Conservation (phyloP, 2,329 filamentous ascomycete genomes). For the Hymenoscyphus salicellus region DNA sequence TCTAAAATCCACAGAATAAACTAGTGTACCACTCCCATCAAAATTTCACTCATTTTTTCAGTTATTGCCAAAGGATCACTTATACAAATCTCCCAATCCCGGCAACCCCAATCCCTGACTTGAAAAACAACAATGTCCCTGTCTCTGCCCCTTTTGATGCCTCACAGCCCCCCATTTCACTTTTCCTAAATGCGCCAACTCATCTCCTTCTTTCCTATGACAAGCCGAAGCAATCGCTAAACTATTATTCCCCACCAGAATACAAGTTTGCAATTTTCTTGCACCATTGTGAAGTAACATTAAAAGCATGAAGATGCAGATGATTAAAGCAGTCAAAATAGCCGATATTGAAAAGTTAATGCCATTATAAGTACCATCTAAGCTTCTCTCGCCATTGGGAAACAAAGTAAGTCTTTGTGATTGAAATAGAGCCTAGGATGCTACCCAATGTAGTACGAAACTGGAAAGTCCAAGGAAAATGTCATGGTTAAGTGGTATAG, state of each 20-base stretch:
- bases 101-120: slow-evolving; percentile 18
- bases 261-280: slow-evolving; percentile 15
- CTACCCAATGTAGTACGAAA: background rate
- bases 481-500: background rate
- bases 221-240: slow-evolving; percentile 26
- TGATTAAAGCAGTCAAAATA: slow-evolving; percentile 19
- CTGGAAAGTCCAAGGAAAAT: background rate
- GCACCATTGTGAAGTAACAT: slow-evolving; percentile 20
- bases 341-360: slow-evolving; percentile 26
- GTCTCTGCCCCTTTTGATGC: slow-evolving; percentile 13
- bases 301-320: slow-evolving; percentile 19
- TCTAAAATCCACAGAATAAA: too few relatives aligned
- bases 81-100: slow-evolving; percentile 16
- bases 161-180: slow-evolving; percentile 22
- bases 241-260: slow-evolving; percentile 27
- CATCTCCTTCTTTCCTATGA: slow-evolving; percentile 18
- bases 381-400: slow-evolving; percentile 7
- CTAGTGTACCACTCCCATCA: too few relatives aligned
- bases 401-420: slow-evolving; percentile 30
- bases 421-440: background rate
- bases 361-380: slow-evolving; percentile 10
- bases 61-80: slow-evolving; percentile 8
- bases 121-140: slow-evolving; percentile 23
- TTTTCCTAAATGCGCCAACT: slow-evolving; percentile 12
- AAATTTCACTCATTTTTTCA: too few relatives aligned